A percentile compares a stretch with the other conserved stretches of the same genome.
Evolutionary conservation across 805 yeast species (phyloP).

Genomic region (Yarrowia sp.): DNA sequence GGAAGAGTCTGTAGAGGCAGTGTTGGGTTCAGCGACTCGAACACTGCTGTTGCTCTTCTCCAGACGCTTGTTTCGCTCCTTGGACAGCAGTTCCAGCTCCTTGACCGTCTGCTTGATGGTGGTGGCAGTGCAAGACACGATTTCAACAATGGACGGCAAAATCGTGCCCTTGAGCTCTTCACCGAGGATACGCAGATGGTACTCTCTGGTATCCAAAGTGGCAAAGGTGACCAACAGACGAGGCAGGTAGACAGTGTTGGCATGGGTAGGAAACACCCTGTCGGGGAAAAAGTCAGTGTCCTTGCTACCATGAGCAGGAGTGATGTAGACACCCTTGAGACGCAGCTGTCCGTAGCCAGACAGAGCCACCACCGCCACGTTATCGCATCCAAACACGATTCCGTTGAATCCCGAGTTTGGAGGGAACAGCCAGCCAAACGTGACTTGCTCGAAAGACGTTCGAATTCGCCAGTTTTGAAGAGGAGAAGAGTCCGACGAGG

Average conservation of each 20-base stretch:
- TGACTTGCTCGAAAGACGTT: slow-evolving; percentile 57
- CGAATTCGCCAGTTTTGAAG: slow-evolving; percentile 30
- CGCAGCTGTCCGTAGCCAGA: slow-evolving; percentile 70
- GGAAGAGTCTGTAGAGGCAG: not conserved
- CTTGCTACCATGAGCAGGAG: slow-evolving; percentile 58
- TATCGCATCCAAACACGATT: slow-evolving; percentile 76
- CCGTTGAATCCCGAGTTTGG: slow-evolving; percentile 56
- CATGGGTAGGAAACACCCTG: slow-evolving; percentile 30
- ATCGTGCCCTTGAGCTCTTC: slow-evolving; percentile 46
- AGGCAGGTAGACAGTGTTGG: slow-evolving; percentile 31
- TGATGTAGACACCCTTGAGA: slow-evolving; percentile 69
- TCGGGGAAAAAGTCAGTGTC: slow-evolving; percentile 27
- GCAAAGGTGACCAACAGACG: slow-evolving; percentile 32
- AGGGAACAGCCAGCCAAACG: slow-evolving; percentile 76
- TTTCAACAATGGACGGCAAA: slow-evolving; percentile 45
- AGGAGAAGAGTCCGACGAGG: not conserved
- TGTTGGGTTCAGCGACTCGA: not conserved
- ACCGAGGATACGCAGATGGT: slow-evolving; percentile 42
- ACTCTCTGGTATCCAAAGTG: slow-evolving; percentile 21
- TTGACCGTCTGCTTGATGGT: slow-evolving; percentile 34
- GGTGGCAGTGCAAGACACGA: slow-evolving; percentile 17
- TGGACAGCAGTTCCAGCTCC: slow-evolving; percentile 26
- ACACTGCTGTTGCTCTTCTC: not conserved
- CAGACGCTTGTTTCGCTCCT: slow-evolving; percentile 17
- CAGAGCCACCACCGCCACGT: slow-evolving; percentile 70